Percentiles rank a stretch among this genome's conserved stretches.
These are phyloP conservation scores for Thielaviopsis euricoi DNA, from an alignment of 2,329 filamentous ascomycete species.

Conservation along the genomic window DNA sequence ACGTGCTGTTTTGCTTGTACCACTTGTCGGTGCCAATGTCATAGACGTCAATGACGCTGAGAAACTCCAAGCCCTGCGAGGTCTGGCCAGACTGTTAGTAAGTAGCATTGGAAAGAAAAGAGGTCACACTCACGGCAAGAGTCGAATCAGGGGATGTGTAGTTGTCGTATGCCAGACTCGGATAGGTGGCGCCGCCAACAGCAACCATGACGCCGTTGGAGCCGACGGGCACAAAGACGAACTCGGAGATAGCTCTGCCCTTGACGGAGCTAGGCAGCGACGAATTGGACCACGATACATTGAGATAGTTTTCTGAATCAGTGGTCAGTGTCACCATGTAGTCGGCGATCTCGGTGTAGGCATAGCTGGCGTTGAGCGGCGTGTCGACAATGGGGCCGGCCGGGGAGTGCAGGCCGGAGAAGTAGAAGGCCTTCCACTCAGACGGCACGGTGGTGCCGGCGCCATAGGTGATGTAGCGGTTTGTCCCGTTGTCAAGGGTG, in stretches of 20 bases:
- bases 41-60: constrained; percentile 56
- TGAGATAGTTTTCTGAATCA: constrained; percentile 35
- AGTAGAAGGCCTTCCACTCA: constrained; percentile 57
- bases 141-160: constrained; percentile 18
- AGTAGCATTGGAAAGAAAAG: background rate
- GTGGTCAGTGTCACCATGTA: constrained; percentile 37
- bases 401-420: constrained; percentile 42
- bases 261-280: constrained; percentile 32
- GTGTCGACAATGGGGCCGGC: constrained; percentile 32
- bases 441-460: constrained; percentile 48
- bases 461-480: constrained; percentile 47
- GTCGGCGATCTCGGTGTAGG: constrained; percentile 23
- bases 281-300: constrained; percentile 38
- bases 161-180: constrained; percentile 23
- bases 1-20: constrained; percentile 48
- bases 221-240: constrained; percentile 66
- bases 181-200: constrained; percentile 55
- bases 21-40: constrained; percentile 54
- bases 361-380: constrained; percentile 14
- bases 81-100: constrained; percentile 11
- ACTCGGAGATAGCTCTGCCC: constrained; percentile 44
- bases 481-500: constrained; percentile 30
- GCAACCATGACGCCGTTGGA: constrained; percentile 60
- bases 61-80: constrained; percentile 53
- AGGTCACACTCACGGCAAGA: background rate